Evolutionary conservation across 371 early-diverging fungal species (phyloP), one percentile per base, ranked within the genome.

Genomic region (Apophysomyces trapeziformis): DNA sequence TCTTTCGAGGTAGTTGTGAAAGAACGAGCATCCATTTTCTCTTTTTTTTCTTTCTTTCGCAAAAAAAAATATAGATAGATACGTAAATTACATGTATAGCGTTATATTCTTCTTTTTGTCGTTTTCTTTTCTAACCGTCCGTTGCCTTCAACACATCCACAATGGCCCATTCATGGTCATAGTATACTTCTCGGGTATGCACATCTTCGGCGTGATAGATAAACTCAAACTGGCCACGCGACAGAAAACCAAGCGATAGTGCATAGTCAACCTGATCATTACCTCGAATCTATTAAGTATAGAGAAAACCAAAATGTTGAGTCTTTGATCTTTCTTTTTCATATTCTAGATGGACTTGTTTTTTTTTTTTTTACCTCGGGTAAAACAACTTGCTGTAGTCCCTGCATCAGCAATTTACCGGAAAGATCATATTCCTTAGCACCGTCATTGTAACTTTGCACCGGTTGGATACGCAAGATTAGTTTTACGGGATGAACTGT

Each of bases 171-270:
- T 87, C 88, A 60, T 85, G 83, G 60, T 88, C 87, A 73, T 85
- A 87, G 63, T 85, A 83, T 7, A 85, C 77, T 8, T 81, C 65
- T n/a, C 86, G 77, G 14, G 83, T 78, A 54, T 81, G 78, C 18
- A 89, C 84, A 71, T 89, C 88, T 67, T 89, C 88, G n/a, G 82
- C 86, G 69, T 89, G 88, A 69, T 87, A 87, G 2, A 88, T 71
- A 32, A 89, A 73, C 69, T 87, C 84, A 70, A 80, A 89, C 59
- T 82, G 82, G 14, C 89, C 89, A 16, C 86, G 75, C 47, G 87
- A 85, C 64, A 87, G 69, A 67, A 89, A 89, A 68, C 85, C 88
- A 13, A 88, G 72, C 0, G 89, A 87, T 18, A 89, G 61, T 18
- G 64, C 54, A 62, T 83, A 80, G 13, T 71, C 78, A 7, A 74